Percentiles rank a stretch among this genome's conserved stretches.
These are phyloP conservation scores for Deinandra increscens DNA, from an alignment of 129 eudicot species.

Conservation along the genomic window DNA sequence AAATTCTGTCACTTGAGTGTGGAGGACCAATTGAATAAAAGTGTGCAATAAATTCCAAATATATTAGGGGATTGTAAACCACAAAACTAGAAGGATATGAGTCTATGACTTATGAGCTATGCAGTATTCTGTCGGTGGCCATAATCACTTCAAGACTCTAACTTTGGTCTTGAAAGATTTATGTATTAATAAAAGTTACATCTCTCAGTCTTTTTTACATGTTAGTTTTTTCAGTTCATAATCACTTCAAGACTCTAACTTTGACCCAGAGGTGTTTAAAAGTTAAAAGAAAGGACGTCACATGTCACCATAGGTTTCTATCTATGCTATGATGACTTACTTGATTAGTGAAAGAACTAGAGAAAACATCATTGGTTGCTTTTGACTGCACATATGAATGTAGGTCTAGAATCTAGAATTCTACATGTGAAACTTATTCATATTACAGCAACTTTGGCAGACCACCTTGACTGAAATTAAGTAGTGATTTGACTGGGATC, in stretches of 20 bases:
- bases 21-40: slow-evolving; percentile 15
- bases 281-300: background rate
- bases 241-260: too few species aligned
- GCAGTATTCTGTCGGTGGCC: slow-evolving; percentile 28
- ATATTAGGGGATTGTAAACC: slow-evolving; percentile 1
- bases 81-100: slow-evolving; percentile 25
- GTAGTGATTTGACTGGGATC: slow-evolving; percentile 14
- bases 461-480: slow-evolving; percentile 25
- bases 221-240: too few species aligned
- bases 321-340: background rate
- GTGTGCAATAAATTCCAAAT: slow-evolving; percentile 20
- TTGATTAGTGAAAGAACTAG: background rate
- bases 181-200: too few species aligned
- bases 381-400: slow-evolving; percentile 22
- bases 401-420: too few species aligned
- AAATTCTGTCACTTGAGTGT: background rate
- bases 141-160: too few species aligned
- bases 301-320: slow-evolving; percentile 14
- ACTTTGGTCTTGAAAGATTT: too few species aligned
- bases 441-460: slow-evolving; percentile 23
- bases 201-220: too few species aligned
- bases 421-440: slow-evolving; percentile 27
- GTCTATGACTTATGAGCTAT: too few species aligned
- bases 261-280: background rate
- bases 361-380: slow-evolving; percentile 15